Base-by-base conservation (phyloP, 495 filamentous ascomycete genomes). In the Annulohypoxylon stygium region DNA sequence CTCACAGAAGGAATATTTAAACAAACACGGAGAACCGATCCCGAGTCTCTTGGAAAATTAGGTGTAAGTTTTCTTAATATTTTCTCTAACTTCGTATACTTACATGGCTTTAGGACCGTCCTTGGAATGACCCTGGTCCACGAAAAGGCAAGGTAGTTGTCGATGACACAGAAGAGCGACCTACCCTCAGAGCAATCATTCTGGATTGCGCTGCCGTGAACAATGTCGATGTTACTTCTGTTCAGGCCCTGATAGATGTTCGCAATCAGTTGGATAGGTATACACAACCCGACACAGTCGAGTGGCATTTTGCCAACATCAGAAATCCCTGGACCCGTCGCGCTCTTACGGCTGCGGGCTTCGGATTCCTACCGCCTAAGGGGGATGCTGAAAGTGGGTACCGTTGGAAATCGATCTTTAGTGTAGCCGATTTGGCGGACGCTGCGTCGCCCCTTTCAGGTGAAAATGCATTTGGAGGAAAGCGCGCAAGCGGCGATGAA, bases 111-210 rank as follows among this genome's bases (percentile, higher is more conserved):
- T 70, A 77, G 76, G 84, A 84, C 33, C 80, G 79, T n/a, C 86
- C 82, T 0, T 98, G 95, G 95, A 98, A 98, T 76, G 90, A 97
- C 78, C 91, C 95, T 2, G 95, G 92, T 43, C 93, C 93, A 18
- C 86, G 88, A n/a, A 86, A 85, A 62, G 89, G 89, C 65, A 79
- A 89, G 72, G 63, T 67, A 1, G 9, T 65, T 12, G 3, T 65
- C 5, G 78, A 80, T 12, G 79, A 83, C 37, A 78, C 75, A 33
- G 76, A 75, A 51, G 55, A 69, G 30, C 75, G 78, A 0, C 85
- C 86, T 4, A 76, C 81, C 18, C 83, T 88, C 18, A 79, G 81
- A 11, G 84, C 85, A 12, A 70, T 88, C 12, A 80, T 88, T 45
- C 79, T 87, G 11, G 85, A 88, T 75, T 86, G 85, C 62, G 72